Base-by-base conservation (phyloP, 169 alveolate species). In the Eimeria tenella region DNA sequence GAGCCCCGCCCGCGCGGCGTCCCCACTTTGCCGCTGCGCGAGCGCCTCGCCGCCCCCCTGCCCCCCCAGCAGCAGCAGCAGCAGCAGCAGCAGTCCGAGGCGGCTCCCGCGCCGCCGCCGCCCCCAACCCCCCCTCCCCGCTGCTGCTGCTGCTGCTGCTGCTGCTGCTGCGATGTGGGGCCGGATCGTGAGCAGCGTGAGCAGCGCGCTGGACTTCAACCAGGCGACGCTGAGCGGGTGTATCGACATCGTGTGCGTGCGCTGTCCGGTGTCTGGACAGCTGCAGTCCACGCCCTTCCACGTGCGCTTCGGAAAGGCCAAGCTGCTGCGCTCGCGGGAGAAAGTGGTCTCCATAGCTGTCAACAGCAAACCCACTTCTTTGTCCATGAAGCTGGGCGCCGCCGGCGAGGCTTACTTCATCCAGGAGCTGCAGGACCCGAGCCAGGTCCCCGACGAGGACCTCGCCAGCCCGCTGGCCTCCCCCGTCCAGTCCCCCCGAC, bases 381-480 rank as follows among this genome's bases (percentile, higher is more conserved):
- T 99, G 50, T 95, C 96, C 62, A 99, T 99, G 99, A 97, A 98
- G 93, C 96, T 99, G 86, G 99, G 99, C 0, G 98, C 98, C 4
- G 99, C 99, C 10, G 99, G 99, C 8, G 99, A 99, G 95, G 99
- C 99, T 3, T 98, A 96, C 93, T 98, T 98, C 96, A 96, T 97
- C 71, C 98, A 98, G 70, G 98, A 97, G 49, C 95, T 93, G 17
- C 97, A 96, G 68, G 96, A 73, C 65, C 23, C 62, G 21, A 25
- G 7, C 15, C 86, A 74, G 4, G 90, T 70, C 21, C 83, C 90
- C 3, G 91, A 53, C 2, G 95, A 89, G 13, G 95, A 91, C 55
- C 55, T 82, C 21, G 94, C 90, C 7, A 90, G 94, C 90, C 94
- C 94, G n/a, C 75, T 84, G 19, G 58, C 73, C n/a, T 84, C 91